Evolutionary conservation across 2,329 filamentous ascomycete genomes (phyloP), one percentile per base, ranked within the genome.

Genomic region (Penicillium vulpinum): DNA sequence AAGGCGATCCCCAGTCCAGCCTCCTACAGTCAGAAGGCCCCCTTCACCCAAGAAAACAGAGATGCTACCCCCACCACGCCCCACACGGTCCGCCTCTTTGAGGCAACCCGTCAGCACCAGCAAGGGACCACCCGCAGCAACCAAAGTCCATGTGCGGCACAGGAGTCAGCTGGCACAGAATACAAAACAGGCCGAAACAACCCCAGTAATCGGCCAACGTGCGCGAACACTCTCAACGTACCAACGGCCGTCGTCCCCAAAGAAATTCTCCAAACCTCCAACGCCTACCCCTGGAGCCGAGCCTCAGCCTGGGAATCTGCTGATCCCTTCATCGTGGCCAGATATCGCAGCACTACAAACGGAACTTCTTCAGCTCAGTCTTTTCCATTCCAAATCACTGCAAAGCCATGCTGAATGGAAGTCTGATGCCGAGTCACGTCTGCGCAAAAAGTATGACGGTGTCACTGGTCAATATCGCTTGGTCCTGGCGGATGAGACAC

Each of bases 301-400:
- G 41, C 13, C 62, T 16, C 62, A 62, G 15, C 15, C 57, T n/a
- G 61, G 59, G 40, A 45, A 60, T 31, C 63, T 63, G 5, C 59
- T 70, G 49, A 64, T 70, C 18, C 64, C 69, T 18, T 63, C 70
- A 7, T 65, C 70, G 9, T 70, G 68, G 62, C 70, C 73, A 21
- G 73, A 77, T 29, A 65, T 74, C 50, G 62, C 69, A 15, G 68
- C 70, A 13, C 49, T 78, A 31, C 73, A 77, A 54, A 77, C 73
- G 0, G 77, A 80, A 56, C 65, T 80, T 13, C 65, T 80, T 24
- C 77, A 80, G 53, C 59, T 80, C 16, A 72, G 70, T 51, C 67
- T 78, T 5, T 65, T 78, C 7, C 71, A 77, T 60, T 67, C 69
- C 8, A 66, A 67, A 5, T 67, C 63, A 8, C 51, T 71, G 21